These are phyloP conservation scores for Ascobolus immersus DNA, from an alignment of 495 filamentous ascomycete genomes.

Conservation along the genomic window DNA sequence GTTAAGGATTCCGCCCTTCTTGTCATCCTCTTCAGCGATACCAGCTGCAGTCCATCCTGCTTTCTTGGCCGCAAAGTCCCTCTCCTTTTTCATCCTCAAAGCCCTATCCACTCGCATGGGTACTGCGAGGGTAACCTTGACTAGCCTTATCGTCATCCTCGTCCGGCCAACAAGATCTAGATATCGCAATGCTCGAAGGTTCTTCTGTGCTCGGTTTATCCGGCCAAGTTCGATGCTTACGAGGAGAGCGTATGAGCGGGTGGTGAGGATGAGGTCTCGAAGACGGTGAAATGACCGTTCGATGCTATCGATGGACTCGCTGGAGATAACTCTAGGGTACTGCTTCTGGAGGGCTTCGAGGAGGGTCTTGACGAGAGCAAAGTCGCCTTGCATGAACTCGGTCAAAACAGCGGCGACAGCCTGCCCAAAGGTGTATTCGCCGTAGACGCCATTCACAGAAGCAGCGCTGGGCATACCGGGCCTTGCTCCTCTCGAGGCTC, in stretches of 20 bases:
- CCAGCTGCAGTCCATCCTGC: constrained; percentile 18
- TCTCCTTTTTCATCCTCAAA: constrained; percentile 18
- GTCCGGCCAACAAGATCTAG: constrained; percentile 20
- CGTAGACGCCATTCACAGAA: constrained; percentile 12
- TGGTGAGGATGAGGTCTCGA: constrained; percentile 19
- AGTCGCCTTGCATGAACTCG: constrained; percentile 22
- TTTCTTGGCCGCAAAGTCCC: constrained; percentile 18
- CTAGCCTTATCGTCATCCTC: constrained; percentile 19
- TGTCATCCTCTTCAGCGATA: not conserved
- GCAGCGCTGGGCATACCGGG: not conserved
- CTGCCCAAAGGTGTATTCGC: constrained; percentile 19
- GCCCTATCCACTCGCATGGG: constrained; percentile 22
- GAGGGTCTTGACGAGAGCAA: constrained; percentile 17
- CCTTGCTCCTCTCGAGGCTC: constrained; percentile 11
- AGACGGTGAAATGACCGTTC: constrained; percentile 18
- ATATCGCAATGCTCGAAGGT: constrained; percentile 18
- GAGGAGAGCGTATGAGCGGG: constrained; percentile 19
- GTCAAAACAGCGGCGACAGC: constrained; percentile 19
- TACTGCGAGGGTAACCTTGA: constrained; percentile 19
- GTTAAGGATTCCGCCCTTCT: constrained; percentile 17
- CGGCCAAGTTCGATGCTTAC: constrained; percentile 20
- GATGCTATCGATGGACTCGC: constrained; percentile 19
- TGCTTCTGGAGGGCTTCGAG: constrained; percentile 16
- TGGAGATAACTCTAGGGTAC: constrained; percentile 19
- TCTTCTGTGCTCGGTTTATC: constrained; percentile 20